phyloP scores from a whole-genome alignment of 1,284 basidiomycete species.

The Puccinia novopanici region DNA sequence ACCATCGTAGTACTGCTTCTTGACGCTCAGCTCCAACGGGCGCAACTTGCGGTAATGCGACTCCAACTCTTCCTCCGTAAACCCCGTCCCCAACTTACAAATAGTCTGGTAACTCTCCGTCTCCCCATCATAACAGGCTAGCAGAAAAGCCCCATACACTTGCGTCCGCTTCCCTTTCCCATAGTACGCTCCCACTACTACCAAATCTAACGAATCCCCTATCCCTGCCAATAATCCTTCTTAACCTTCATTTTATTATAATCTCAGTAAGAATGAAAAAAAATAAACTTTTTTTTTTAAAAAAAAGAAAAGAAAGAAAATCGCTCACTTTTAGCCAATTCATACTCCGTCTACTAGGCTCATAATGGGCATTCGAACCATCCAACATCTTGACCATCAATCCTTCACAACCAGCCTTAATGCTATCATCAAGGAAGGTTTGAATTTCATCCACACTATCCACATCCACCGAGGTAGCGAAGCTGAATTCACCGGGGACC shows the following conservation, averaged over 20 bases:
- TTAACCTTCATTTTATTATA: slow-evolving; percentile 74
- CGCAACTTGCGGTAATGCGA: slow-evolving; percentile 80
- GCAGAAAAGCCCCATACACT: slow-evolving; percentile 90
- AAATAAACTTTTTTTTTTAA: background rate
- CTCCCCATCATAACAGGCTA: slow-evolving; percentile 90
- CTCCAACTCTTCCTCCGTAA: slow-evolving; percentile 85
- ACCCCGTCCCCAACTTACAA: slow-evolving; percentile 98
- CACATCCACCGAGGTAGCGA: slow-evolving; percentile 85
- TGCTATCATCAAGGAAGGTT: slow-evolving; percentile 88
- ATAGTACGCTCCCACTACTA: slow-evolving; percentile 93
- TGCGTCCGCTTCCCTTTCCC: slow-evolving; percentile 97
- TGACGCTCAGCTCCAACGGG: slow-evolving; percentile 69
- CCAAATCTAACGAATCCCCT: slow-evolving; percentile 94
- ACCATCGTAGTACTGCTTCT: slow-evolving; percentile 52
- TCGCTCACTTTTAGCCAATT: slow-evolving; percentile 91
- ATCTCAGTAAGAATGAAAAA: slow-evolving; percentile 54
- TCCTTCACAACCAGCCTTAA: slow-evolving; percentile 97
- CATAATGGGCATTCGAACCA: slow-evolving; percentile 85
- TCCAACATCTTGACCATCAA: slow-evolving; percentile 99
- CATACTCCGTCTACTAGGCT: slow-evolving; percentile 88
- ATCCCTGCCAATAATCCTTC: slow-evolving; percentile 96
- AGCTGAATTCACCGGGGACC: slow-evolving; percentile 86
- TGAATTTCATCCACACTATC: slow-evolving; percentile 92
- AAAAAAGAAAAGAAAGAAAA: background rate
- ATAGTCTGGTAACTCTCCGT: slow-evolving; percentile 90